Conservation (phyloP, 2,329 filamentous ascomycete genomes). For the Neoscytalidium dimidiatum region DNA sequence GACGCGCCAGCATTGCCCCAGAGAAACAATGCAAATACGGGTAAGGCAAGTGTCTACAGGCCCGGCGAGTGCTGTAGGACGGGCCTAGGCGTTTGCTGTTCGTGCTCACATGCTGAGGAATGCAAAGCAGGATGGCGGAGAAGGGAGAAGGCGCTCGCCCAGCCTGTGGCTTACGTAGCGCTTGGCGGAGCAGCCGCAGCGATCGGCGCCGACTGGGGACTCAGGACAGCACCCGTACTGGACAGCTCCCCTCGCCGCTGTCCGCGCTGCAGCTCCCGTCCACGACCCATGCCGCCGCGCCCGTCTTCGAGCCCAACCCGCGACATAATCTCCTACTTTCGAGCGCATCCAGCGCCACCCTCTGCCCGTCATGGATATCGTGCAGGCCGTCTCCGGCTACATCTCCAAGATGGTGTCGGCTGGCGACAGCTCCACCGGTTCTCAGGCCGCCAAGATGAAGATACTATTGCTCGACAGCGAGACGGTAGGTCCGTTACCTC, state of each 20-base stretch:
- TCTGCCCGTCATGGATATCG: conserved; percentile 79
- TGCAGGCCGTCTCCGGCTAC: conserved; percentile 90
- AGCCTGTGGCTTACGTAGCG: conserved; percentile 12
- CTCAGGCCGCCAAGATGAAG: conserved; percentile 92
- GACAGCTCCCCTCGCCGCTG: neutral
- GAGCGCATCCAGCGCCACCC: neutral
- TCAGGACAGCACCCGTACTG: no score
- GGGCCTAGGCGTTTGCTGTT: no score
- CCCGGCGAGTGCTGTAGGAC: no score
- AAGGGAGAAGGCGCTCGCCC: neutral
- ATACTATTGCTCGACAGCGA: conserved; percentile 91
- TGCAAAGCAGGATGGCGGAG: neutral
- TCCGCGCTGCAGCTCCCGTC: neutral
- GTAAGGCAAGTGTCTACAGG: no score
- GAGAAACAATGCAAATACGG: no score
- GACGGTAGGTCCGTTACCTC: conserved; percentile 64
- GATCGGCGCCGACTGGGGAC: conserved; percentile 13
- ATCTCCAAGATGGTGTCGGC: conserved; percentile 93
- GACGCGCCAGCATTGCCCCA: no score
- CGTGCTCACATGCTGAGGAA: no score
- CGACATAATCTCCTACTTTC: neutral
- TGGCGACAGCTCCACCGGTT: conserved; percentile 69
- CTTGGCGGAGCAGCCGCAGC: conserved; percentile 2
- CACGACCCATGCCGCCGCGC: neutral
- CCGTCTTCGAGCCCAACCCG: neutral